Evolutionary conservation across 306 rosid species (phyloP).

Genomic region (Glycyrrhiza uralensis): DNA sequence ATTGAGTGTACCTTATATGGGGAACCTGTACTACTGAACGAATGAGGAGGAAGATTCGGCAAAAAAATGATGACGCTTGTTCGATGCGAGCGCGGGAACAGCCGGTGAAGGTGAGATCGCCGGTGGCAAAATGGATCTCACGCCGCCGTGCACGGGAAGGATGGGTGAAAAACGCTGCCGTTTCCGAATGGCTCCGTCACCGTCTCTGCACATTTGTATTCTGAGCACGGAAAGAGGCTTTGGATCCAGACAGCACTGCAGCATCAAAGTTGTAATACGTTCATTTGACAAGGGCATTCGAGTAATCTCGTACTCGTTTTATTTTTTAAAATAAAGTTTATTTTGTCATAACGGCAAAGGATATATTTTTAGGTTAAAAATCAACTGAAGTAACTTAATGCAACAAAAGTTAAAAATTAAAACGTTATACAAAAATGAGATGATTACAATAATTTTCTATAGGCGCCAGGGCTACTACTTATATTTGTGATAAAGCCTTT

Average conservation of each 20-base stretch:
- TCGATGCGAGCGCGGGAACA: constrained; percentile 15
- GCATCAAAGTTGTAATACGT: not conserved
- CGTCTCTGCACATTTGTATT: not conserved
- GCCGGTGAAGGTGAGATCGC: constrained; percentile 44
- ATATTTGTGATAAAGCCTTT: too few species aligned
- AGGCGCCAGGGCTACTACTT: too few species aligned
- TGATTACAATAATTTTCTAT: too few species aligned
- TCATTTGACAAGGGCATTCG: not conserved
- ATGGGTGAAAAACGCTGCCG: constrained; percentile 38
- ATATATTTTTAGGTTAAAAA: too few species aligned
- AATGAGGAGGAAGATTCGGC: constrained; percentile 8
- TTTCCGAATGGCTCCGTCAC: constrained; percentile 13
- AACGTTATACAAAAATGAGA: too few species aligned
- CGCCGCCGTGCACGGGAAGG: constrained; percentile 15
- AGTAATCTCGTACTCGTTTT: not conserved
- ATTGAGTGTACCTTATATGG: constrained; percentile 24
- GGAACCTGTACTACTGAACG: constrained; percentile 3
- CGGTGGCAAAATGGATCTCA: constrained; percentile 43
- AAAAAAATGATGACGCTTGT: not conserved
- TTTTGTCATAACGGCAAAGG: not conserved
- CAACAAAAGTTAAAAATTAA: not conserved
- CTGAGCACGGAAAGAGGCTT: not conserved
- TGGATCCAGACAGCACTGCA: too few species aligned
- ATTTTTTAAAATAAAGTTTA: not conserved
- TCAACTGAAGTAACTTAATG: not conserved